Evolutionary conservation across 495 filamentous ascomycete genomes (phyloP).

Genomic region (Copromyces sp.): DNA sequence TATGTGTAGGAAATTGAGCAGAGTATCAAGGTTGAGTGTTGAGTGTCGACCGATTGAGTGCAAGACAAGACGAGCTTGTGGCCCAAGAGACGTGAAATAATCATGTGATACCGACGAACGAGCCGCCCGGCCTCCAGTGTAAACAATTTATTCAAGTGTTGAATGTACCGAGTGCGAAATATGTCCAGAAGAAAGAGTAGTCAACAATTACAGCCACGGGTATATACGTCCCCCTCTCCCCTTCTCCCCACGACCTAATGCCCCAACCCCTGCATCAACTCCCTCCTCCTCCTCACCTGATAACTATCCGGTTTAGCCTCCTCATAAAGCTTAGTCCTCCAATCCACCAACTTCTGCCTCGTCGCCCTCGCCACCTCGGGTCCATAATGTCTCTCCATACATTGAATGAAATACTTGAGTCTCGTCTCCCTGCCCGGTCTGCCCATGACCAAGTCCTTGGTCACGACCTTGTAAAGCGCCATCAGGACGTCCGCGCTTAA

Average conservation of each 20-base stretch:
- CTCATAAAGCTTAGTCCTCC: not conserved
- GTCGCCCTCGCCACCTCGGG: constrained; percentile 10
- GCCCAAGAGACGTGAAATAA: no score
- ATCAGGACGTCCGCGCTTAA: constrained; percentile 18
- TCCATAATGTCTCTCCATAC: constrained; percentile 25
- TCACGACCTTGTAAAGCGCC: constrained; percentile 28
- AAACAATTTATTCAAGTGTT: not conserved
- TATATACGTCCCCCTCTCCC: not conserved
- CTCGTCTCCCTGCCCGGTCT: constrained; percentile 25
- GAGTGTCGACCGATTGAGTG: not conserved
- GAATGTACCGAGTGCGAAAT: not conserved
- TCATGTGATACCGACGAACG: not conserved
- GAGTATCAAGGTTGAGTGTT: no score
- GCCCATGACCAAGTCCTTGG: constrained; percentile 27
- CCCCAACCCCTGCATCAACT: not conserved
- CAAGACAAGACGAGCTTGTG: not conserved
- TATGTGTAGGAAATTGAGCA: no score
- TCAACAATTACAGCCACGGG: not conserved
- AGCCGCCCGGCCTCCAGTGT: not conserved
- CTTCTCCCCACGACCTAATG: no score
- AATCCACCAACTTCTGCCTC: not conserved
- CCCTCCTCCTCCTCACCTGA: not conserved
- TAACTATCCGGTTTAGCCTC: not conserved
- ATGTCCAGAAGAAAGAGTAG: not conserved
- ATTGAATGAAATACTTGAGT: constrained; percentile 26